phyloP scores from a whole-genome alignment of 441 rosid genomes.

The Adansonia rubrostipa region DNA sequence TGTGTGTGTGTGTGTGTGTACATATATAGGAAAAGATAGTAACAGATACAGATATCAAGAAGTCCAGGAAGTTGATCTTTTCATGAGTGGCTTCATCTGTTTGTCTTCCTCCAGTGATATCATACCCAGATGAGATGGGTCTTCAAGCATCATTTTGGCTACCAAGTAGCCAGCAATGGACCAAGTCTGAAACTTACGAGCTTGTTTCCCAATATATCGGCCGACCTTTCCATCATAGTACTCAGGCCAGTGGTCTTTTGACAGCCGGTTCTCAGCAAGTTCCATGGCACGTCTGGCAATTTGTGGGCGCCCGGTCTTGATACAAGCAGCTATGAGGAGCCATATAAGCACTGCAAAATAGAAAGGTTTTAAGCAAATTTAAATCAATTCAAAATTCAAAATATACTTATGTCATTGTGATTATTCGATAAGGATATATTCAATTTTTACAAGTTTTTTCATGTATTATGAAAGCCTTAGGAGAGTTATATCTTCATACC shows the following conservation, averaged over 20 bases:
- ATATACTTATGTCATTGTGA: too few species aligned
- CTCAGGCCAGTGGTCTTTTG: slow-evolving; percentile 49
- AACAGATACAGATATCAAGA: not conserved
- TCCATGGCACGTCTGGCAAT: slow-evolving; percentile 44
- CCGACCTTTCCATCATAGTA: slow-evolving; percentile 49
- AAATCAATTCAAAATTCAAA: not conserved
- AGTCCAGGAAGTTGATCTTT: slow-evolving; percentile 46
- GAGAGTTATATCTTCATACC: too few species aligned
- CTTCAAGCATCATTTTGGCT: slow-evolving; percentile 49
- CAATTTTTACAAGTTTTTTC: too few species aligned
- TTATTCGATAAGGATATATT: too few species aligned
- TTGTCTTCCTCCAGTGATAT: slow-evolving; percentile 49
- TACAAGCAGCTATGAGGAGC: slow-evolving; percentile 47
- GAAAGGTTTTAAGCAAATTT: not conserved
- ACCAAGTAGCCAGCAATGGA: slow-evolving; percentile 46
- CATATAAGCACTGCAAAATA: slow-evolving; percentile 45
- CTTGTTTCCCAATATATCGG: slow-evolving; percentile 40
- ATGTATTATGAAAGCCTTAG: too few species aligned
- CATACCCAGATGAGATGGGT: slow-evolving; percentile 48
- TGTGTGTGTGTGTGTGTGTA: too few species aligned
- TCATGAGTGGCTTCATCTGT: slow-evolving; percentile 41
- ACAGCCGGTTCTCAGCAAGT: slow-evolving; percentile 37
- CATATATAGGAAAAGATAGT: not conserved
- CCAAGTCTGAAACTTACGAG: slow-evolving; percentile 48
- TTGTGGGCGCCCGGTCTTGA: slow-evolving; percentile 48